Percentiles rank a stretch among this genome's conserved stretches.
These are phyloP conservation scores for Yarrowia yakushimensis DNA, from an alignment of 805 yeast genomes.

Conservation along the genomic window DNA sequence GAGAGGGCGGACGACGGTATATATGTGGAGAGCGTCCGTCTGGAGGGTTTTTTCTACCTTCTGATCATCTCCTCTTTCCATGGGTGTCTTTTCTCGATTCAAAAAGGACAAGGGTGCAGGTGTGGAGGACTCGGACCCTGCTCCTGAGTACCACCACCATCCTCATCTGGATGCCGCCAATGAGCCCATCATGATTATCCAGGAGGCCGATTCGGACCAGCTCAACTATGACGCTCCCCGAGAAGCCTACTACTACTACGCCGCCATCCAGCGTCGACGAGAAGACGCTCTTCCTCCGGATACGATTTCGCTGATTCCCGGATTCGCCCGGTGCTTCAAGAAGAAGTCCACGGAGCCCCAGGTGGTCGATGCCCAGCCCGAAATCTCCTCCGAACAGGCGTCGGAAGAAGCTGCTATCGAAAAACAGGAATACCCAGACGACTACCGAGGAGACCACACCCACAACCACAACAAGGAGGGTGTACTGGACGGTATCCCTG, in stretches of 20 bases:
- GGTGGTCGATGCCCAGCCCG: not conserved
- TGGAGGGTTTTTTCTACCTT: not conserved
- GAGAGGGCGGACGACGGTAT: not conserved
- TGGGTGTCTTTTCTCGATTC: slow-evolving; percentile 1
- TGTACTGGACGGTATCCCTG: slow-evolving; percentile 12
- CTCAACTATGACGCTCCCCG: slow-evolving; percentile 23
- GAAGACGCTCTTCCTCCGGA: slow-evolving; percentile 4
- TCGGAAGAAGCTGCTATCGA: not conserved
- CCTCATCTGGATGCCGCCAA: slow-evolving; percentile 14
- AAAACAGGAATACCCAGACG: not conserved
- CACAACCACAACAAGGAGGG: not conserved
- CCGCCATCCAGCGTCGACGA: not conserved
- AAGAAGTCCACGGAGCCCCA: slow-evolving; percentile 2
- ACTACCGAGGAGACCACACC: slow-evolving; percentile 16
- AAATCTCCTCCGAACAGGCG: not conserved
- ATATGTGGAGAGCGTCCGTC: not conserved
- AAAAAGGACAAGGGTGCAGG: not conserved
- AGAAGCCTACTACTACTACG: slow-evolving; percentile 21
- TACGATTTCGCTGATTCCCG: not conserved
- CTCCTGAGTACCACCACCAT: not conserved
- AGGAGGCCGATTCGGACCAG: slow-evolving; percentile 12
- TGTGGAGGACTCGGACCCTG: not conserved
- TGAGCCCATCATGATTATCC: slow-evolving; percentile 10
- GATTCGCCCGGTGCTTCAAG: not conserved
- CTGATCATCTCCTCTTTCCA: not conserved